These are phyloP conservation scores for Thalassiosira profunda DNA, from an alignment of 108 stramenopile genomes.

Conservation along the genomic window DNA sequence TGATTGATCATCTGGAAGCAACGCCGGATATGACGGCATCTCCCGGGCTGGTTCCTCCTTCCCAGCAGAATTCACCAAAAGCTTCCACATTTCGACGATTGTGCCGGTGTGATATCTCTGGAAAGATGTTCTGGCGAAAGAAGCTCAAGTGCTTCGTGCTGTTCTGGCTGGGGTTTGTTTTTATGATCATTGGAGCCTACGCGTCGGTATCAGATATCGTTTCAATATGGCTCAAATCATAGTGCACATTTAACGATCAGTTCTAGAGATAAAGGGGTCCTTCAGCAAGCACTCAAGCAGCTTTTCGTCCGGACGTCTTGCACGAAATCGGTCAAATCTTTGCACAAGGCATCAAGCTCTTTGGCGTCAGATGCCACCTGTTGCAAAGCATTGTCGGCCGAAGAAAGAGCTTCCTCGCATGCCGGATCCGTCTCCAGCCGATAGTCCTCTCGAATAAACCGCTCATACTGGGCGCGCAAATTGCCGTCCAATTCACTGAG, in stretches of 20 bases:
- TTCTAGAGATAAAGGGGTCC: too few species aligned
- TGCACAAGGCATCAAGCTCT: conserved; percentile 13
- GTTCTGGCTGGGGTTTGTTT: conserved; percentile 50
- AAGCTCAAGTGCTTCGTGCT: conserved; percentile 38
- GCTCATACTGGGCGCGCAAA: conserved; percentile 4
- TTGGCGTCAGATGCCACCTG: background rate
- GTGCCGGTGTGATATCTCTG: conserved; percentile 15
- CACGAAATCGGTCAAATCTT: conserved; percentile 17
- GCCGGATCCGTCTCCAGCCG: background rate
- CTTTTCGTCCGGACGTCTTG: background rate
- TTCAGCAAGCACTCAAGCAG: too few species aligned
- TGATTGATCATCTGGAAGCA: conserved; percentile 44
- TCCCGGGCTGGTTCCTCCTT: background rate
- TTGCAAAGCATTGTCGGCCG: background rate
- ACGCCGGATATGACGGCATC: background rate
- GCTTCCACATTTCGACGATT: background rate
- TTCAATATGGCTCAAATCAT: conserved; percentile 6
- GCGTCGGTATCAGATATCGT: conserved; percentile 56
- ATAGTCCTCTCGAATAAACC: conserved; percentile 5
- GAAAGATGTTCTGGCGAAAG: conserved; percentile 24
- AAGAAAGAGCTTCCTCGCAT: background rate
- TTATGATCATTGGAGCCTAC: conserved; percentile 47
- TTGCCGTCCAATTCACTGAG: background rate
- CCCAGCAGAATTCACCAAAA: background rate
- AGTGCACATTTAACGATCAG: too few species aligned